Percentiles rank a stretch among this genome's conserved stretches.
Evolutionary conservation across 148 eudicot species (phyloP).

Genomic region (Dianthus caryophyllus): DNA sequence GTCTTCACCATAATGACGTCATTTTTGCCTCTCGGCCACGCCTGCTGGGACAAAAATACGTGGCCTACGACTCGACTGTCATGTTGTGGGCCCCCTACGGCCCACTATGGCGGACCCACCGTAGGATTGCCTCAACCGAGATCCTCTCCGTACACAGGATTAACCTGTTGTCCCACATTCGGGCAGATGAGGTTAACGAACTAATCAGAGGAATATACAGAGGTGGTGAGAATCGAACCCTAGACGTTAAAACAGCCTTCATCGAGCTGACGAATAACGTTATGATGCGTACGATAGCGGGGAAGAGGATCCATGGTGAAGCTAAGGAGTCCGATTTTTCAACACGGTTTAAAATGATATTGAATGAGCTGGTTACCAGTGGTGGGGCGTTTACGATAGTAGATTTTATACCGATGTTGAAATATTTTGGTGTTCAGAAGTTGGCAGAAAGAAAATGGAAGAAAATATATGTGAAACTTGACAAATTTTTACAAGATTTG

Average conservation of each 20-base stretch:
- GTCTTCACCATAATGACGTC: slow-evolving; percentile 44
- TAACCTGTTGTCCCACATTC: slow-evolving; percentile 24
- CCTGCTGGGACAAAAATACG: slow-evolving; percentile 30
- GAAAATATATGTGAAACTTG: slow-evolving; percentile 4
- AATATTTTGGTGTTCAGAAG: slow-evolving; percentile 12
- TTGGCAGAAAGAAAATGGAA: slow-evolving; percentile 8
- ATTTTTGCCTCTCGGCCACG: slow-evolving; percentile 46
- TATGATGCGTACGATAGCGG: slow-evolving; percentile 28
- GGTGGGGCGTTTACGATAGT: slow-evolving; percentile 7
- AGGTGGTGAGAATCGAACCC: background rate
- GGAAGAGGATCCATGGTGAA: slow-evolving; percentile 22
- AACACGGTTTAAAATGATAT: slow-evolving; percentile 8
- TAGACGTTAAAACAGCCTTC: slow-evolving; percentile 15
- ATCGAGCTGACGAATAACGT: slow-evolving; percentile 25
- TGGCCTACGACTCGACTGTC: slow-evolving; percentile 37
- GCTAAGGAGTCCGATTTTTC: background rate
- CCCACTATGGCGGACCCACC: slow-evolving; percentile 47
- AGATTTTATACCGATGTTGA: slow-evolving; percentile 21
- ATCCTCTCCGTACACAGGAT: slow-evolving; percentile 43
- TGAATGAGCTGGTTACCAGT: background rate
- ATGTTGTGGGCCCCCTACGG: slow-evolving; percentile 52
- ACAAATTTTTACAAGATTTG: slow-evolving; percentile 21
- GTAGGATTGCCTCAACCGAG: slow-evolving; percentile 41
- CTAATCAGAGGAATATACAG: slow-evolving; percentile 13
- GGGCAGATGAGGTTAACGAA: slow-evolving; percentile 28